Conservation (phyloP, 2,329 filamentous ascomycete genomes). For the Tolypocladium cylindrosporum region DNA sequence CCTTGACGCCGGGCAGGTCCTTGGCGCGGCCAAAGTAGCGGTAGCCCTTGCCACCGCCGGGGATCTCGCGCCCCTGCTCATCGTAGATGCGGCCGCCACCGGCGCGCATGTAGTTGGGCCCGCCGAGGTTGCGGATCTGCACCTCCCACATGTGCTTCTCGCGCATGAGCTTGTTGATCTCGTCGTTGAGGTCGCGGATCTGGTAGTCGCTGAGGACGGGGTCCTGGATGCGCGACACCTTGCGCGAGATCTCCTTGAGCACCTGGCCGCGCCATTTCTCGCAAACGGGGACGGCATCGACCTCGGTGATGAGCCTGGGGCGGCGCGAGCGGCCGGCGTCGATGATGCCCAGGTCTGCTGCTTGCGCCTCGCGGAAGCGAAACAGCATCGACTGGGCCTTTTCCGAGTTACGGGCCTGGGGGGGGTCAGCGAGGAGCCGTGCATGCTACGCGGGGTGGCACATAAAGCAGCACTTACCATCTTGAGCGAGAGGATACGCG, state of each 20-base stretch:
- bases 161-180: conserved; percentile 98
- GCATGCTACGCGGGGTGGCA: too few relatives aligned
- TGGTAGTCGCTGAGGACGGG: conserved; percentile 87
- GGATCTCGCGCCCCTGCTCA: conserved; percentile 62
- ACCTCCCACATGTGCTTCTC: conserved; percentile 99
- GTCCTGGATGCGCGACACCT: conserved; percentile 94
- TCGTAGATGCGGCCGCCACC: conserved; percentile 61
- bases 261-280: conserved; percentile 99
- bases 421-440: neutral
- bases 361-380: conserved; percentile 96
- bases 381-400: conserved; percentile 99
- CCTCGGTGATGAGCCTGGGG: conserved; percentile 81
- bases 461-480: neutral
- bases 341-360: conserved; percentile 90
- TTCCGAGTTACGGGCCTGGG: conserved; percentile 90
- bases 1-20: conserved; percentile 90
- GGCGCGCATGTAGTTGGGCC: conserved; percentile 84
- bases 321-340: conserved; percentile 83
- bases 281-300: conserved; percentile 74
- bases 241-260: conserved; percentile 92
- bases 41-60: conserved; percentile 77
- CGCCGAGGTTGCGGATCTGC: conserved; percentile 90
- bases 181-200: conserved; percentile 95
- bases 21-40: conserved; percentile 85
- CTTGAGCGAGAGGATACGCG: neutral